phyloP scores from a whole-genome alignment of 495 filamentous ascomycete species.

The Melanomma pulvis-pyrius region DNA sequence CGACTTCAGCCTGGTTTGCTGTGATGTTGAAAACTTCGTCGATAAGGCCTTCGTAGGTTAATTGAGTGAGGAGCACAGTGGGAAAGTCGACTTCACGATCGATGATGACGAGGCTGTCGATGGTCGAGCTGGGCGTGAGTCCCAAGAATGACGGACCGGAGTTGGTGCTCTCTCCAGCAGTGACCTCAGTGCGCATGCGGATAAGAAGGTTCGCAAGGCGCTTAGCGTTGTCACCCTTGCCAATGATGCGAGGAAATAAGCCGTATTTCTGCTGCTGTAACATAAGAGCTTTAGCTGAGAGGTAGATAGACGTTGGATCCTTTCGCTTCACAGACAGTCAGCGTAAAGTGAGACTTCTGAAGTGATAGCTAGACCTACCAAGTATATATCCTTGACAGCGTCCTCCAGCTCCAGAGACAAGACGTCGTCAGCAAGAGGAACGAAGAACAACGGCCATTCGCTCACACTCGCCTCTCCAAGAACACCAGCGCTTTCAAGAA shows the following conservation, averaged over 20 bases:
- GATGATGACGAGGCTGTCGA: slow-evolving; percentile 90
- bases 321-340: slow-evolving; percentile 61
- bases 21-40: slow-evolving; percentile 92
- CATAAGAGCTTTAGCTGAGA: slow-evolving; percentile 93
- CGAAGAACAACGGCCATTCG: slow-evolving; percentile 84
- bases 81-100: slow-evolving; percentile 94
- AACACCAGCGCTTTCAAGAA: slow-evolving; percentile 91
- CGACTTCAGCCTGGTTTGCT: slow-evolving; percentile 88
- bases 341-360: not conserved
- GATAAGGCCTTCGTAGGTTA: slow-evolving; percentile 95
- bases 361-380: slow-evolving; percentile 54
- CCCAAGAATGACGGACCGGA: slow-evolving; percentile 62
- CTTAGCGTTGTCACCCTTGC: slow-evolving; percentile 93
- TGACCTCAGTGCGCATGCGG: slow-evolving; percentile 88
- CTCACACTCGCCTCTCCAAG: slow-evolving; percentile 87
- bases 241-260: slow-evolving; percentile 91
- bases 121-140: slow-evolving; percentile 80
- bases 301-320: slow-evolving; percentile 85
- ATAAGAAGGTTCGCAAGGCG: slow-evolving; percentile 84
- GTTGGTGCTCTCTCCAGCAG: slow-evolving; percentile 72
- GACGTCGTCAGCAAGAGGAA: slow-evolving; percentile 88
- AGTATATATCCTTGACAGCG: slow-evolving; percentile 82
- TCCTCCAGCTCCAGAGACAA: slow-evolving; percentile 88
- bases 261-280: slow-evolving; percentile 87
- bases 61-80: slow-evolving; percentile 85